These are phyloP conservation scores for Abelmoschus esculentus DNA, from an alignment of 345 rosid species.

Conservation along the genomic window DNA sequence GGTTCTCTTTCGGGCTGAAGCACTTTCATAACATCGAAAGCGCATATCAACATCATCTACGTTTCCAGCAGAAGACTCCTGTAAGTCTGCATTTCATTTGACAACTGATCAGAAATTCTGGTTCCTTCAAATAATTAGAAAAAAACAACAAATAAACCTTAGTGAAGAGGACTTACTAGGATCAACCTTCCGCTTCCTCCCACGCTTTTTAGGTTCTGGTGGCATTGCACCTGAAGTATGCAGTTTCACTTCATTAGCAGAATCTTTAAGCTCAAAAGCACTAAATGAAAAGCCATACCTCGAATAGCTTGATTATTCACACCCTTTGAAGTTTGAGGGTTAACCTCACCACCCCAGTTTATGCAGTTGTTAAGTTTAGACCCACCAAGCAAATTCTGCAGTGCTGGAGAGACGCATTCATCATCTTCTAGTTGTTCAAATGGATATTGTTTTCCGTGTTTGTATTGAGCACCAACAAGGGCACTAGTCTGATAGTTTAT, in stretches of 20 bases:
- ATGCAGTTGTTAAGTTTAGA: constrained; percentile 26
- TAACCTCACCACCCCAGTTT: constrained; percentile 33
- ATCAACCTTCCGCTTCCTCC: constrained; percentile 55
- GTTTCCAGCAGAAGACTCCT: constrained; percentile 28
- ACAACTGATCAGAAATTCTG: constrained; percentile 11
- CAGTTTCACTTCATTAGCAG: constrained; percentile 22
- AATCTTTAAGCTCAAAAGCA: constrained; percentile 13
- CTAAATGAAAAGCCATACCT: constrained; percentile 17
- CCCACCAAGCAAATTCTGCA: constrained; percentile 47
- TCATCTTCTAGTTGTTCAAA: constrained; percentile 76
- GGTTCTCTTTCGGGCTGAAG: constrained; percentile 69
- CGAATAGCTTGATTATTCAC: constrained; percentile 19
- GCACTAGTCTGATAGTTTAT: constrained; percentile 50
- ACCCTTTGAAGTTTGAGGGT: constrained; percentile 22
- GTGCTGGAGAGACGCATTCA: constrained; percentile 35
- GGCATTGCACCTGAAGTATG: constrained; percentile 31
- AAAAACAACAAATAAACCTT: neutral
- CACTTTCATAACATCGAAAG: constrained; percentile 66
- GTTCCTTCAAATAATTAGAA: neutral
- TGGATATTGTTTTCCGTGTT: constrained; percentile 48
- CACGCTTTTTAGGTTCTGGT: constrained; percentile 45
- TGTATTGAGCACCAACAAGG: constrained; percentile 23
- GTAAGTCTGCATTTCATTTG: constrained; percentile 30
- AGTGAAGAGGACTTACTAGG: constrained; percentile 45
- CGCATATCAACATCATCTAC: constrained; percentile 46